phyloP scores from a whole-genome alignment of 2,329 filamentous ascomycete genomes.

The Hysterium pulicare region DNA sequence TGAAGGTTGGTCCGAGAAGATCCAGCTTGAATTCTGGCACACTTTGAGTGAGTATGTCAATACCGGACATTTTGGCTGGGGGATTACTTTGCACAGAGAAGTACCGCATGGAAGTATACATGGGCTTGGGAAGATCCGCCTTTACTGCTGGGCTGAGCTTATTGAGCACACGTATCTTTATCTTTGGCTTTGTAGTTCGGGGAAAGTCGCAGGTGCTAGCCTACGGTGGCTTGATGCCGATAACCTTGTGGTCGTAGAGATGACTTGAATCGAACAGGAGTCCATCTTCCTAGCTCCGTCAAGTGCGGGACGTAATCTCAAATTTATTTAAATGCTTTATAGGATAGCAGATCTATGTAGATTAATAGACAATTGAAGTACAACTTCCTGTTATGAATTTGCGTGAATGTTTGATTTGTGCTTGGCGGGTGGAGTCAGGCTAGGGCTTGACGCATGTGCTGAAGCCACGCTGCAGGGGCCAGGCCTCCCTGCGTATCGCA shows the following conservation, averaged over 20 bases:
- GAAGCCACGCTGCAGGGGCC: too few relatives aligned
- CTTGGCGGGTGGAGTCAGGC: too few relatives aligned
- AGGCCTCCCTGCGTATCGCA: too few relatives aligned
- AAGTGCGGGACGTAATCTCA: too few relatives aligned
- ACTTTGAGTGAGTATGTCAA: conserved; percentile 60
- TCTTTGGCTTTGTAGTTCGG: conserved; percentile 68
- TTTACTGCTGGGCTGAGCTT: conserved; percentile 78
- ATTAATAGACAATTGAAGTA: neutral
- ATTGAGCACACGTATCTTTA: conserved; percentile 71
- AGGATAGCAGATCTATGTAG: neutral
- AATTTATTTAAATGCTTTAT: neutral
- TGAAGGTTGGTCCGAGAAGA: conserved; percentile 48
- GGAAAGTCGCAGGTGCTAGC: conserved; percentile 56
- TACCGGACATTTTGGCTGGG: conserved; percentile 63
- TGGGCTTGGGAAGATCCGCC: conserved; percentile 48
- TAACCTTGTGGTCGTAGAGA: conserved; percentile 54
- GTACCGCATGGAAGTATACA: conserved; percentile 4
- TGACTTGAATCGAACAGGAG: too few relatives aligned
- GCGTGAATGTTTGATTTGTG: too few relatives aligned
- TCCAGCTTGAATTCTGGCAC: conserved; percentile 58
- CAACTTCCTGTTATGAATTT: too few relatives aligned
- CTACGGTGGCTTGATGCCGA: conserved; percentile 65
- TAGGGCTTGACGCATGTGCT: too few relatives aligned
- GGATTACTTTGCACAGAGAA: conserved; percentile 54
- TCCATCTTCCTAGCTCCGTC: too few relatives aligned